A percentile compares a stretch with the other conserved stretches of the same genome.
These are phyloP conservation scores for Edaphochlamys debaryana DNA, from an alignment of 139 green algal genomes.

Conservation along the genomic window DNA sequence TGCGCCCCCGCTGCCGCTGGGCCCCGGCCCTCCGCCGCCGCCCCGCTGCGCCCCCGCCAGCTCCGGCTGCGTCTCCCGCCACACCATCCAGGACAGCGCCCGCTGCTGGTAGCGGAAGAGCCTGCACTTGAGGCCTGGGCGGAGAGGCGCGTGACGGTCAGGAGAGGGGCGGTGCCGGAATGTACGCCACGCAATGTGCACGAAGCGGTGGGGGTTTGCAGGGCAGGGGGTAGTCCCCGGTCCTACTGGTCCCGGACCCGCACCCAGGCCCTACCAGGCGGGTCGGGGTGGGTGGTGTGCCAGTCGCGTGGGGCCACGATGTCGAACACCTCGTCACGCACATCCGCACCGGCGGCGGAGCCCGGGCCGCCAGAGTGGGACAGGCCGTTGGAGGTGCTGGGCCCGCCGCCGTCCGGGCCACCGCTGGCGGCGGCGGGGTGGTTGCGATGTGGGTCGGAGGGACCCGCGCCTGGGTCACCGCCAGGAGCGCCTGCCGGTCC, in stretches of 20 bases:
- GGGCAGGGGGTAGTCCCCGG: too few relatives aligned
- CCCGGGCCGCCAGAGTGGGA: neutral
- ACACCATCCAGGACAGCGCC: conserved; percentile 74
- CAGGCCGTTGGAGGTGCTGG: neutral
- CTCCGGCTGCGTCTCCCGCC: conserved; percentile 58
- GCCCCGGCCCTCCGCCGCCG: too few relatives aligned
- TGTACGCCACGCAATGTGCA: too few relatives aligned
- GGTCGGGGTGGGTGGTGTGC: conserved; percentile 47
- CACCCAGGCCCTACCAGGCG: conserved; percentile 8
- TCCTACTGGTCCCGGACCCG: too few relatives aligned
- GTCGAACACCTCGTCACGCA: conserved; percentile 61
- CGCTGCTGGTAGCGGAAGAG: conserved; percentile 73
- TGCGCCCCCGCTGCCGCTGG: neutral
- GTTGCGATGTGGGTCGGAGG: neutral
- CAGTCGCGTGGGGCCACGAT: conserved; percentile 57
- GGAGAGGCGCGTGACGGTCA: too few relatives aligned
- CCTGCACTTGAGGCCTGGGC: conserved; percentile 61
- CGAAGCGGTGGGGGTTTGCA: too few relatives aligned
- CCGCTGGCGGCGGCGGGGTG: too few relatives aligned
- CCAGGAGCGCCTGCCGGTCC: neutral
- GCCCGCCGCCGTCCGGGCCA: neutral
- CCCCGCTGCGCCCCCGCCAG: neutral
- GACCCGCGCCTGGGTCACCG: neutral
- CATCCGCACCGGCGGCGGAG: neutral
- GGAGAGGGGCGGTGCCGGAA: too few relatives aligned